Percentiles rank a stretch among this genome's conserved stretches.
Evolutionary conservation across 108 stramenopile genomes (phyloP).

Genomic region (Cylindrotheca fusiformis): DNA sequence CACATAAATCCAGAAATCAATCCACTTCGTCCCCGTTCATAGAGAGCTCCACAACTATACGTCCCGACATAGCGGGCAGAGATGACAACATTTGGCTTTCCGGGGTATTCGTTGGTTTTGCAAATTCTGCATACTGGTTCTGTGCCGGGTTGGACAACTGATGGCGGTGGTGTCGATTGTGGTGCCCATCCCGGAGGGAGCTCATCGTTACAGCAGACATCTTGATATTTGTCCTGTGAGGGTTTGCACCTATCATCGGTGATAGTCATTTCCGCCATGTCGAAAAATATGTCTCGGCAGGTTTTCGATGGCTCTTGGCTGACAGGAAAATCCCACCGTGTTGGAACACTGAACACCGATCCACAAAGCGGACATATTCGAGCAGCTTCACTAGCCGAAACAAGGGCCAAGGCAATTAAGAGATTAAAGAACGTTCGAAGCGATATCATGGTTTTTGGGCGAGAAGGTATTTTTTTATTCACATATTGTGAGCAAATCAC

Average conservation of each 20-base stretch:
- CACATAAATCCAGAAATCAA: constrained; percentile 21
- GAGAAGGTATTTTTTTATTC: no score
- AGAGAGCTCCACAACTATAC: constrained; percentile 12
- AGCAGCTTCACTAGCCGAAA: not conserved
- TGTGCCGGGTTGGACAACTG: not conserved
- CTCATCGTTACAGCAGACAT: constrained; percentile 2
- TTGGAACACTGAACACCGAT: constrained; percentile 1
- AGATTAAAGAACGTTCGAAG: not conserved
- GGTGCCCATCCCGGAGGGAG: not conserved
- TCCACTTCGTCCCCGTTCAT: constrained; percentile 13
- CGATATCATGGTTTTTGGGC: not conserved
- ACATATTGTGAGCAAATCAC: no score
- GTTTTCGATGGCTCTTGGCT: constrained; percentile 1
- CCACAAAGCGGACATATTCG: constrained; percentile 17
- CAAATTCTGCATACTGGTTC: constrained; percentile 19
- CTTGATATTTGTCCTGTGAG: not conserved
- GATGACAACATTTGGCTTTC: constrained; percentile 7
- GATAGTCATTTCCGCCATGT: not conserved
- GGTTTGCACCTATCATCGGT: constrained; percentile 1
- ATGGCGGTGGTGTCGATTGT: constrained; percentile 7
- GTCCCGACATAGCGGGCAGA: constrained; percentile 15
- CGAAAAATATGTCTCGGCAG: constrained; percentile 9
- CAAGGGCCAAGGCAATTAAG: not conserved
- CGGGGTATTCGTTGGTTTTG: constrained; percentile 15
- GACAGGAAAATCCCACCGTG: constrained; percentile 5